phyloP scores from a whole-genome alignment of 139 green algal genomes.

The Tetradesmus lagerheimii region DNA sequence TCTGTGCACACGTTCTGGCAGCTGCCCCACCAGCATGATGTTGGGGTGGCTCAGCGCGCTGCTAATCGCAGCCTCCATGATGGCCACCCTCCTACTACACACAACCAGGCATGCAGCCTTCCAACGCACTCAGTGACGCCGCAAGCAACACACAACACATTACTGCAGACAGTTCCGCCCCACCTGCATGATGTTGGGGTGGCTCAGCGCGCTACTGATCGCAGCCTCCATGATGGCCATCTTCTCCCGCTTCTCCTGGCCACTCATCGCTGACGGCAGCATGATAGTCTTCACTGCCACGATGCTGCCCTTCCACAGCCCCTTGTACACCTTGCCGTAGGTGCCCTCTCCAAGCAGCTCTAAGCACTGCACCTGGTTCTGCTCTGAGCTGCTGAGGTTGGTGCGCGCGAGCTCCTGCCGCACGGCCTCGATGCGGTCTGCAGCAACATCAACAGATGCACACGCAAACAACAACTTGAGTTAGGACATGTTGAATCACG shows the following conservation, averaged over 20 bases:
- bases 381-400: conserved; percentile 16
- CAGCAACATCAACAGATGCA: neutral
- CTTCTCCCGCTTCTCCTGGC: conserved; percentile 66
- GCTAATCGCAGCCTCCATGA: conserved; percentile 61
- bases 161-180: too few species aligned
- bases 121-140: too few species aligned
- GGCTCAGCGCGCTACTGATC: conserved; percentile 45
- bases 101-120: too few species aligned
- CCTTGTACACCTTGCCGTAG: conserved; percentile 56
- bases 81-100: neutral
- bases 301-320: conserved; percentile 46
- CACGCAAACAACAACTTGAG: too few species aligned
- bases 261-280: conserved; percentile 58
- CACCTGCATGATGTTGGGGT: conserved; percentile 52
- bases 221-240: conserved; percentile 65
- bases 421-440: conserved; percentile 60
- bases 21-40: conserved; percentile 38
- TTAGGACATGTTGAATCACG: too few species aligned
- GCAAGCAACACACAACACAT: too few species aligned
- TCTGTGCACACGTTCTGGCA: too few species aligned
- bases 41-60: conserved; percentile 50
- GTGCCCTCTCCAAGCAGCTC: conserved; percentile 59
- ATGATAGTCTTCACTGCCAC: conserved; percentile 50
- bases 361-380: conserved; percentile 52
- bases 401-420: conserved; percentile 35